Base-by-base conservation (phyloP, 768 basidiomycete species). In the Phlegmacium glaucopus region DNA sequence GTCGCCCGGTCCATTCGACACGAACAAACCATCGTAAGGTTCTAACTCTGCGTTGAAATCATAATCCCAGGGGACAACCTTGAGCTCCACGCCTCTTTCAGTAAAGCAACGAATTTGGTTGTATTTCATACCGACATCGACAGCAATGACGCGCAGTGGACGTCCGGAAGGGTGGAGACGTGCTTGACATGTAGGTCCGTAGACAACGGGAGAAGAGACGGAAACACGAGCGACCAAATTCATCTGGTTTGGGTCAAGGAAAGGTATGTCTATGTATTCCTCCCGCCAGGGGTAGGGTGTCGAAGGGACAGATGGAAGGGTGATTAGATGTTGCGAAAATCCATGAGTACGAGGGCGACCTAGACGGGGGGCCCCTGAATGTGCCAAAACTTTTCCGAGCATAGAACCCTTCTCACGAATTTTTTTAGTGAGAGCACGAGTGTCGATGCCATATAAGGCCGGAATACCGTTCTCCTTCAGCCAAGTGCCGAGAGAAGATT, bases 61-160 rank as follows among this genome's bases (percentile, higher is more conserved):
- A 64, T 94, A 90, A 63, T 98, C 77, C 95, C 95, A 99, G 22
- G 96, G 94, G 7, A 98, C 90, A 44, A 97, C 92, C 70, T 98
- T 97, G 63, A 98, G 76, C 66, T 98, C 92, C 29, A 97, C 82
- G 41, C 96, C 96, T 28, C 96, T 87, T 30, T 82, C 75, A 36
- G 80, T 82, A 71, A 99, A 97, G 74, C 96, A 99, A 28, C 96
- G 81, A 57, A 98, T 94, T 68, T 99, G 96, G 68, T 98, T 98
- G 74, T 90, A 96, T 70, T 99, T 99, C 91, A 98, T 98, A n/a
- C 96, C 96, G 42, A 98, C 95, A 64, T 99, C 96, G 49, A 98
- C 71, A 5, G 92, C 93, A 12, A 99, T 61, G 25, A 99, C 80
- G 50, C 96, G 87, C 26, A 98, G 63, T 1, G 81, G 70, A 42